These are phyloP conservation scores for Cladosporium velox DNA, from an alignment of 2,329 filamentous ascomycete species.

Conservation along the genomic window DNA sequence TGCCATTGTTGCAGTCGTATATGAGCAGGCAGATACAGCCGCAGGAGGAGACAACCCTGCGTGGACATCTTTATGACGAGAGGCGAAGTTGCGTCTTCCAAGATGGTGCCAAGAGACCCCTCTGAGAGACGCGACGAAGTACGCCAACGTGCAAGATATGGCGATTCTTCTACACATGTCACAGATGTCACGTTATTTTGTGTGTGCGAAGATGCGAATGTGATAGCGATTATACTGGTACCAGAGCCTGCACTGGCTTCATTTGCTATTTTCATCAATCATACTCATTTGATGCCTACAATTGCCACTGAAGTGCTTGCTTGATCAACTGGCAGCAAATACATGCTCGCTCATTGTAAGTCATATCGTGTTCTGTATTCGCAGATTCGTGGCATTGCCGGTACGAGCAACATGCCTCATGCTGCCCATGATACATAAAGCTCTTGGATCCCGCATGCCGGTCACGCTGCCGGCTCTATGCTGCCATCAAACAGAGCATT, in stretches of 20 bases:
- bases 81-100: background rate
- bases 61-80: background rate
- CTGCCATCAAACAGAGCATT: constrained; percentile 13
- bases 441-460: constrained; percentile 6
- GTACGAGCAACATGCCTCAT: background rate
- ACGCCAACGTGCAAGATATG: background rate
- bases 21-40: background rate
- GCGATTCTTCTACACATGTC: background rate
- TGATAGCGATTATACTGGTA: background rate
- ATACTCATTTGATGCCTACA: background rate
- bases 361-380: constrained; percentile 2
- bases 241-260: background rate
- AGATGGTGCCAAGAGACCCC: background rate
- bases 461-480: constrained; percentile 17
- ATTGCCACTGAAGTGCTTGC: background rate
- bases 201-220: background rate
- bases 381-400: background rate
- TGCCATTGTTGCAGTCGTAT: background rate
- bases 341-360: background rate
- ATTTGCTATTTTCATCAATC: background rate
- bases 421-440: constrained; percentile 19
- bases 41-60: background rate
- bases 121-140: background rate
- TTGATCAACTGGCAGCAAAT: background rate
- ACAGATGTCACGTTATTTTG: background rate